phyloP scores from a whole-genome alignment of 2,329 filamentous ascomycete genomes.

The Amauroascus niger region DNA sequence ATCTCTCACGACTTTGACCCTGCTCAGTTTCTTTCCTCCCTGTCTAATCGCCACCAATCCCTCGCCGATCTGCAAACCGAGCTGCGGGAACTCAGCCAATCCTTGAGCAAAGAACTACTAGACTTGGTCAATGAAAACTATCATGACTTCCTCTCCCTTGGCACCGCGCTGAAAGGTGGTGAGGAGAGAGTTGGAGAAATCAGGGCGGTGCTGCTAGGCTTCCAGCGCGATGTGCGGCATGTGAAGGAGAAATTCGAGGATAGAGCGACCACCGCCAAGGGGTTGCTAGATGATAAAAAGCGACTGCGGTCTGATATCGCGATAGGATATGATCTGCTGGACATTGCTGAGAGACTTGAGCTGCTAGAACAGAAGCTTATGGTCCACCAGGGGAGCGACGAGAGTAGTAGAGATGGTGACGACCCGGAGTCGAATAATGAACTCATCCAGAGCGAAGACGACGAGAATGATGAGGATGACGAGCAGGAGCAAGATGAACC shows the following conservation, averaged over 20 bases:
- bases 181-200: slow-evolving; percentile 89
- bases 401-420: slow-evolving; percentile 21
- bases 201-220: slow-evolving; percentile 74
- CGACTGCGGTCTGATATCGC: slow-evolving; percentile 56
- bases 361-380: slow-evolving; percentile 61
- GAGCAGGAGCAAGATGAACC: slow-evolving; percentile 12
- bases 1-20: slow-evolving; percentile 68
- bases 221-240: slow-evolving; percentile 69
- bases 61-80: slow-evolving; percentile 87
- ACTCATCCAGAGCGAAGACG: slow-evolving; percentile 25
- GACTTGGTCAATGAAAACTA: slow-evolving; percentile 96
- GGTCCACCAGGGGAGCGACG: slow-evolving; percentile 38
- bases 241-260: slow-evolving; percentile 57
- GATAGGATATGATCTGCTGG: slow-evolving; percentile 43
- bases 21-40: slow-evolving; percentile 68
- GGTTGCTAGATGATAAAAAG: slow-evolving; percentile 56
- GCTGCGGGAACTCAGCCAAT: slow-evolving; percentile 66
- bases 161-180: slow-evolving; percentile 70
- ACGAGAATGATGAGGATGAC: slow-evolving; percentile 29
- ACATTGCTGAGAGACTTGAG: slow-evolving; percentile 38
- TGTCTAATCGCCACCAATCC: slow-evolving; percentile 83
- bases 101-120: slow-evolving; percentile 74
- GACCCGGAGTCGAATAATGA: slow-evolving; percentile 24
- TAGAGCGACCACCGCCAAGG: slow-evolving; percentile 53
- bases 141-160: slow-evolving; percentile 76